Evolutionary conservation across 164 flowering plant genomes (phyloP).

Genomic region (Pachysandra terminalis): DNA sequence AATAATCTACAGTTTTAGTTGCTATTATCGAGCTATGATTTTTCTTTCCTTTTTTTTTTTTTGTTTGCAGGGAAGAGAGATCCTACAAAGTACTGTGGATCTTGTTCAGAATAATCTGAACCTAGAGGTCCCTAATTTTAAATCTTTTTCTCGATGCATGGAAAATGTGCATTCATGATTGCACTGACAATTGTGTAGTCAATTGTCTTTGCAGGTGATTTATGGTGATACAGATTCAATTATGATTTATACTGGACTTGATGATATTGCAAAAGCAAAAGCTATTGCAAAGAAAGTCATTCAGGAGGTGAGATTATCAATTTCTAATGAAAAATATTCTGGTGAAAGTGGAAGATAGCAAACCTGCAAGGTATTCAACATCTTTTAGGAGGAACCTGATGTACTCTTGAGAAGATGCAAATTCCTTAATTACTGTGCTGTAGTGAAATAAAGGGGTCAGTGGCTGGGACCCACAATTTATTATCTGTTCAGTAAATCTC

Average conservation of each 20-base stretch:
- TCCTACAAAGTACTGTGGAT: conserved; percentile 93
- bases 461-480: not conserved
- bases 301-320: conserved; percentile 55
- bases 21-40: not conserved
- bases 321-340: not conserved
- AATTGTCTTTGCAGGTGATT: conserved; percentile 59
- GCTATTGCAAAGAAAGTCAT: conserved; percentile 79
- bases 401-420: too few relatives aligned
- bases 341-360: not conserved
- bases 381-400: too few relatives aligned
- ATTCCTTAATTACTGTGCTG: not conserved
- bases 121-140: conserved; percentile 55
- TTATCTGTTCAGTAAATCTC: not conserved
- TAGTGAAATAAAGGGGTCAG: not conserved
- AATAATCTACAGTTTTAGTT: not conserved
- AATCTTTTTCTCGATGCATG: not conserved
- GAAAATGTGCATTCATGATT: not conserved
- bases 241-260: conserved; percentile 89
- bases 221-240: conserved; percentile 99
- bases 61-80: conserved; percentile 85
- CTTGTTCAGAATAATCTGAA: conserved; percentile 88
- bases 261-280: conserved; percentile 80
- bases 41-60: not conserved
- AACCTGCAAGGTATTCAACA: not conserved
- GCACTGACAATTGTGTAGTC: not conserved